These are phyloP conservation scores for Trypanosoma caninum DNA, from an alignment of 208 protist species.

Conservation along the genomic window DNA sequence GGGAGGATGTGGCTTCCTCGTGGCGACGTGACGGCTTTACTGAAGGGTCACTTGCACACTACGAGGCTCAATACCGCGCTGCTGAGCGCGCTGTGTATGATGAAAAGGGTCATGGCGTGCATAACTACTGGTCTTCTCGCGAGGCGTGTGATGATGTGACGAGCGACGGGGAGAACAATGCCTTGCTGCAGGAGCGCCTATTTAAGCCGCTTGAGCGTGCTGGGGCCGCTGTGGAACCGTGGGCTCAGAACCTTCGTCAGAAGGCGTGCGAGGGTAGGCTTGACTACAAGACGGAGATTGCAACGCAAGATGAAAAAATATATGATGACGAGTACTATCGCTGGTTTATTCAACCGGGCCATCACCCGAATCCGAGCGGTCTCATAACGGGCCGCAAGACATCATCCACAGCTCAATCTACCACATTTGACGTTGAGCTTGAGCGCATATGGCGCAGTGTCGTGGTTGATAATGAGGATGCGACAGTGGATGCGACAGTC, in stretches of 20 bases:
- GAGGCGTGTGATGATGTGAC: slow-evolving; percentile 47
- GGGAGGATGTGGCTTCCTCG: slow-evolving; percentile 77
- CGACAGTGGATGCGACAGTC: too few relatives aligned
- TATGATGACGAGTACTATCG: slow-evolving; percentile 93
- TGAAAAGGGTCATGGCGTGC: slow-evolving; percentile 46
- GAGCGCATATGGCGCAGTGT: slow-evolving; percentile 34
- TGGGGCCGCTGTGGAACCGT: slow-evolving; percentile 64
- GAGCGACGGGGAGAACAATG: slow-evolving; percentile 34
- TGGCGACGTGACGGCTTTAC: slow-evolving; percentile 86
- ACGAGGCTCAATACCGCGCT: slow-evolving; percentile 81
- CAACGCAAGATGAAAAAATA: slow-evolving; percentile 88
- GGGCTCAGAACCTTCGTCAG: slow-evolving; percentile 67
- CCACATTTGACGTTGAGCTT: slow-evolving; percentile 49
- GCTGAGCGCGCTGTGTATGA: slow-evolving; percentile 82
- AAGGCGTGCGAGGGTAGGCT: slow-evolving; percentile 64
- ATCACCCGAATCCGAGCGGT: slow-evolving; percentile 85
- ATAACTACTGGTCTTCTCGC: slow-evolving; percentile 84
- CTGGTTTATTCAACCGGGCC: slow-evolving; percentile 90
- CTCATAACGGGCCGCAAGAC: slow-evolving; percentile 46
- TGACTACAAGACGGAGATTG: slow-evolving; percentile 73
- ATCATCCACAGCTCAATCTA: slow-evolving; percentile 3
- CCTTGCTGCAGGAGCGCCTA: slow-evolving; percentile 76
- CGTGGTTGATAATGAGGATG: not conserved
- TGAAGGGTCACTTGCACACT: slow-evolving; percentile 83
- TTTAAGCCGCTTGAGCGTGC: slow-evolving; percentile 53